Conservation (phyloP, 208 protist genomes). For the Lotmaria passim region DNA sequence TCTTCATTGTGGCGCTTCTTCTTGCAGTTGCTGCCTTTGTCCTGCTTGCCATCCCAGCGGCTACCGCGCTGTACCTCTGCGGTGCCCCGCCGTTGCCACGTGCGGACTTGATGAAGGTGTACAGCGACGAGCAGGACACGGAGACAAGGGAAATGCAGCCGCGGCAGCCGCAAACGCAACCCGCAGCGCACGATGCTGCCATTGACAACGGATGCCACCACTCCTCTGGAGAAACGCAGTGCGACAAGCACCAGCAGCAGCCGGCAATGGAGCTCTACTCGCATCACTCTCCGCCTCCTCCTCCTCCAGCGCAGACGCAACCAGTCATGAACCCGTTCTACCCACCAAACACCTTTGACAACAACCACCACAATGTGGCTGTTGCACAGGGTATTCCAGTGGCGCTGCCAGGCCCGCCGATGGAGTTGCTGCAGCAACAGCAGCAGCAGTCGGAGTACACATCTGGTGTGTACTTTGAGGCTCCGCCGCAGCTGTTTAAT, state of each 20-base stretch:
- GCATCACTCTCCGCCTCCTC: neutral
- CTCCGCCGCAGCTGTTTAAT: constrained; percentile 10
- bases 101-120: constrained; percentile 5
- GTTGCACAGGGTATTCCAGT: constrained; percentile 9
- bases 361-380: neutral
- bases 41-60: neutral
- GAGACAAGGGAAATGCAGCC: too few species aligned
- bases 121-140: neutral
- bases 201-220: too few species aligned
- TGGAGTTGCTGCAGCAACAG: neutral
- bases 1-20: constrained; percentile 11
- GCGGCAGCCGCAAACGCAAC: neutral
- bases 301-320: neutral
- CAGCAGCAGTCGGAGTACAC: constrained; percentile 10
- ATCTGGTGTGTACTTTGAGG: constrained; percentile 5
- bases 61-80: constrained; percentile 13
- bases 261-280: too few species aligned
- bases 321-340: constrained; percentile 1
- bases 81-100: neutral
- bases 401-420: constrained; percentile 7
- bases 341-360: neutral
- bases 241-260: neutral
- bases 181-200: neutral
- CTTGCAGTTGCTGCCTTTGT: neutral
- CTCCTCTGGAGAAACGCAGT: neutral